Evolutionary conservation across 1,284 basidiomycete genomes (phyloP).

Genomic region (Ganoderma sinense): DNA sequence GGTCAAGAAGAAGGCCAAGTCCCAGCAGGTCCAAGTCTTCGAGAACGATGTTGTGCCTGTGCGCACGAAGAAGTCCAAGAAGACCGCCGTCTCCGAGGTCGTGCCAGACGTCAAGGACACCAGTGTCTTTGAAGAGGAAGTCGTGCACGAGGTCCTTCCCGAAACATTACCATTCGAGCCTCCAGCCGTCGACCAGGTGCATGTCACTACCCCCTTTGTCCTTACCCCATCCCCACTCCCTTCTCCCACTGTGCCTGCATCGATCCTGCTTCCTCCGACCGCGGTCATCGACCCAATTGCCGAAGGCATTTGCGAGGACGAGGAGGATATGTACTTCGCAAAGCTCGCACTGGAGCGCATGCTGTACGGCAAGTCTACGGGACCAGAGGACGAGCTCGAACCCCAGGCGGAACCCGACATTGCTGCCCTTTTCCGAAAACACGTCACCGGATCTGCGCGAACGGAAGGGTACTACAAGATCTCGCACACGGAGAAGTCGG

Average conservation of each 20-base stretch:
- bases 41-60: constrained; percentile 48
- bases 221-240: constrained; percentile 33
- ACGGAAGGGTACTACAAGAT: constrained; percentile 97
- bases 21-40: constrained; percentile 14
- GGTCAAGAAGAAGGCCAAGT: constrained; percentile 42
- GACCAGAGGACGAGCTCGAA: constrained; percentile 36
- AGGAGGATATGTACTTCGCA: constrained; percentile 92
- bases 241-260: constrained; percentile 35
- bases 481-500: constrained; percentile 90
- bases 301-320: constrained; percentile 79
- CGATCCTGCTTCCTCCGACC: constrained; percentile 44
- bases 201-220: constrained; percentile 47
- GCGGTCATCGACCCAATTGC: constrained; percentile 61
- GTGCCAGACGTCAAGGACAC: constrained; percentile 15
- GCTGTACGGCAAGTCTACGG: constrained; percentile 37
- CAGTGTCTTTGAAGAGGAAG: constrained; percentile 31
- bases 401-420: constrained; percentile 39
- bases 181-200: constrained; percentile 59
- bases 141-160: constrained; percentile 60
- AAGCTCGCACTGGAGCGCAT: constrained; percentile 65
- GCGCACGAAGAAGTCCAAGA: constrained; percentile 49
- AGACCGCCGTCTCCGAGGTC: constrained; percentile 43
- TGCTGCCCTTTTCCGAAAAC: constrained; percentile 64
- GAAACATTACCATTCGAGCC: constrained; percentile 57
- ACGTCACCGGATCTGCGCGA: constrained; percentile 84